Conservation (phyloP, 768 basidiomycete species). For the Obba rivulosa region DNA sequence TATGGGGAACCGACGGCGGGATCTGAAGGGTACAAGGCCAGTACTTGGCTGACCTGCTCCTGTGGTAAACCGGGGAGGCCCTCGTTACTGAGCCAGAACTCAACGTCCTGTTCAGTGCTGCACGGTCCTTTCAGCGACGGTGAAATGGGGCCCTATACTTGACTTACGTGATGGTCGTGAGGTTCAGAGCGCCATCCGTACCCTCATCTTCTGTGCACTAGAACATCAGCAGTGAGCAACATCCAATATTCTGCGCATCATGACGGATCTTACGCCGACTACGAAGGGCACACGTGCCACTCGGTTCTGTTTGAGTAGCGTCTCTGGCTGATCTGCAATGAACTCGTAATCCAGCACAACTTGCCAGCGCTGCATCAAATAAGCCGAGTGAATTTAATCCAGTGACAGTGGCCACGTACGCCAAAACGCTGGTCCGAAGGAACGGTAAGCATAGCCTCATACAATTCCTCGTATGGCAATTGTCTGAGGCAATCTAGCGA, state of each 20-base stretch:
- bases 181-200: not conserved
- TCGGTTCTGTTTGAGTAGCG: constrained; percentile 4
- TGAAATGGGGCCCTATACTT: not conserved
- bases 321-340: constrained; percentile 7
- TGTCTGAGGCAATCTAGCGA: constrained; percentile 40
- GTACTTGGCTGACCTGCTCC: constrained; percentile 10
- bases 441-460: constrained; percentile 27
- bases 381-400: not conserved
- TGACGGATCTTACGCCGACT: constrained; percentile 1
- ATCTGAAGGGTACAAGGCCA: constrained; percentile 23
- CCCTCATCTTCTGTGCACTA: not conserved
- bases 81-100: constrained; percentile 9
- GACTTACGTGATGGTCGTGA: not conserved
- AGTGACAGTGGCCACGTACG: not conserved
- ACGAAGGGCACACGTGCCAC: constrained; percentile 14
- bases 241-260: not conserved
- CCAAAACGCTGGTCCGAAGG: constrained; percentile 10
- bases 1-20: constrained; percentile 47
- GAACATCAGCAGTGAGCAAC: not conserved
- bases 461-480: constrained; percentile 26
- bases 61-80: constrained; percentile 18
- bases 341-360: constrained; percentile 11
- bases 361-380: no score
- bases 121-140: no score
- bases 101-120: constrained; percentile 21